Base-by-base conservation (phyloP, 1,284 basidiomycete genomes). In the Malassezia sympodialis region DNA sequence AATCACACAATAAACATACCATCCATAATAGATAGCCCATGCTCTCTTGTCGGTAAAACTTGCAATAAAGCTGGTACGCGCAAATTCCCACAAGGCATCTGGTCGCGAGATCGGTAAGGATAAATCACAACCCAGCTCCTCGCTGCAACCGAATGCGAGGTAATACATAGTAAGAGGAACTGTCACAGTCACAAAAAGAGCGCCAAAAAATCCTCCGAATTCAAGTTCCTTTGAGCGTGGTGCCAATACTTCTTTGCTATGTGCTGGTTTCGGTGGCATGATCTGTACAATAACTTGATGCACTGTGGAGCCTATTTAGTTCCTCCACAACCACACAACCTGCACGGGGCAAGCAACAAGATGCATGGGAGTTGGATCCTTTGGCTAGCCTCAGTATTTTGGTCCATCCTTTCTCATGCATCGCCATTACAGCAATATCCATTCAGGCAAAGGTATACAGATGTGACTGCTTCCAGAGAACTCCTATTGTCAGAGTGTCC, bases 1-100 rank as follows among this genome's bases (percentile, higher is more conserved):
- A 2, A 82, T 75, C 39, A 96, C 82, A 61, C 82, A 85, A 77
- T 86, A 98, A 15, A 82, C 77, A 76, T 96, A 96, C 93, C 93
- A 98, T 0, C 76, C 87, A 50, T 86, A 76, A 77, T 96, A 98
- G 28, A 87, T 80, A 26, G 81, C 68, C 15, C 82, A 76, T 0
- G 87, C 90, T 54, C 89, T 78, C 0, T 81, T 81, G 69, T 96
- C 90, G 82, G 85, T 90, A 8, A 94, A 60, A 50, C 67, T 68
- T 24, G 56, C 60, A 35, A 53, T 44, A 21, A 74, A 55, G 11
- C 62, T 60, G 8, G 56, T 48, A 1, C 48, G 28, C 19, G 68
- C 50, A 39, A 58, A 43, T 2, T 49, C 43, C 21, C 54, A 51
- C 11, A 70, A 51, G 4, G 58, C 60, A 23, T 58, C 49, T 12